Evolutionary conservation across 257 asterid species (phyloP).

Genomic region (Petunia secreta): DNA sequence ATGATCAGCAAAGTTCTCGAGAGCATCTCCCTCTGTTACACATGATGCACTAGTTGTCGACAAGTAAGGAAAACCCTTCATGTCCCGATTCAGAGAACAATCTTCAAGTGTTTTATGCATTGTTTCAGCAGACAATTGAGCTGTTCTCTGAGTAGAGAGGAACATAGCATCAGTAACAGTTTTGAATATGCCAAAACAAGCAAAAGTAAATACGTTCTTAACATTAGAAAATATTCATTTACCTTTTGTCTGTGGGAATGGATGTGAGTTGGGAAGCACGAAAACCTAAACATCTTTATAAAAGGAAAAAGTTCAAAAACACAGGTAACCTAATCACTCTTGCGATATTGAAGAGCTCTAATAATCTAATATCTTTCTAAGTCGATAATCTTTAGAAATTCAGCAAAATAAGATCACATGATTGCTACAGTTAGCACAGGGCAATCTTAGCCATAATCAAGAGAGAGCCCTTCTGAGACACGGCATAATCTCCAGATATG

Average conservation of each 20-base stretch:
- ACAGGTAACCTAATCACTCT: conserved; percentile 50
- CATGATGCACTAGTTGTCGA: conserved; percentile 37
- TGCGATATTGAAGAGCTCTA: conserved; percentile 33
- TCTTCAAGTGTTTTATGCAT: conserved; percentile 69
- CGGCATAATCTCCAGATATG: conserved; percentile 97
- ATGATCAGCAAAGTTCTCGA: conserved; percentile 38
- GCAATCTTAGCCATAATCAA: conserved; percentile 92
- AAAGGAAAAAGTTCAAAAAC: conserved; percentile 37
- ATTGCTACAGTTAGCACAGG: conserved; percentile 39
- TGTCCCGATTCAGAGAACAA: conserved; percentile 44
- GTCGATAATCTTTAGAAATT: conserved; percentile 31
- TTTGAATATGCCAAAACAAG: background rate
- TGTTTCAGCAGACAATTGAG: conserved; percentile 57
- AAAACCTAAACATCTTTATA: conserved; percentile 77
- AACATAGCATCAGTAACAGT: conserved; percentile 30
- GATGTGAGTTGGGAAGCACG: conserved; percentile 80
- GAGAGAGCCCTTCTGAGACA: conserved; percentile 76
- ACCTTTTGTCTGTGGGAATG: conserved; percentile 81
- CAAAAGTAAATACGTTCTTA: conserved; percentile 7
- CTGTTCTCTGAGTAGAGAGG: conserved; percentile 57
- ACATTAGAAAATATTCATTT: conserved; percentile 23
- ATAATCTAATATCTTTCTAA: conserved; percentile 38
- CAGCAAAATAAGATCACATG: conserved; percentile 41
- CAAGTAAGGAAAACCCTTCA: conserved; percentile 35
- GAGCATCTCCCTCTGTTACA: conserved; percentile 39